A percentile compares a stretch with the other conserved stretches of the same genome.
phyloP scores from a whole-genome alignment of 331 rosid species.

The Pyrus hybrid region DNA sequence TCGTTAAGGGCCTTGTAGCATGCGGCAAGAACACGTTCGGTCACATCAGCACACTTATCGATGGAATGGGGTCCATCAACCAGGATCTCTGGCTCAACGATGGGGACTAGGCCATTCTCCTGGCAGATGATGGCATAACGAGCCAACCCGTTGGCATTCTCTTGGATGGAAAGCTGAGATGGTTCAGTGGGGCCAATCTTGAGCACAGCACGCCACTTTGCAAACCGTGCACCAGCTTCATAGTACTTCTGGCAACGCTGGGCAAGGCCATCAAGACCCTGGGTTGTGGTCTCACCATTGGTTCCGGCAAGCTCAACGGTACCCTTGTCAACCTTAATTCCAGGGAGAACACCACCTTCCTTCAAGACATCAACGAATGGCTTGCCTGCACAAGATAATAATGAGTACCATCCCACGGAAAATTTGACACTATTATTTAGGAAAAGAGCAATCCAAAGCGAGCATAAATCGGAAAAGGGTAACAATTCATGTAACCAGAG shows the following conservation, averaged over 20 bases:
- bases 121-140: slow-evolving; percentile 78
- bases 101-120: slow-evolving; percentile 87
- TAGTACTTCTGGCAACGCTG: slow-evolving; percentile 77
- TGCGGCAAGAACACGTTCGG: slow-evolving; percentile 80
- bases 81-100: slow-evolving; percentile 89
- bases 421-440: not conserved
- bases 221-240: slow-evolving; percentile 90
- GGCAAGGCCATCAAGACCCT: slow-evolving; percentile 82
- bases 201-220: slow-evolving; percentile 94
- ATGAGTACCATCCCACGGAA: not conserved
- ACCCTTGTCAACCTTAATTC: slow-evolving; percentile 94
- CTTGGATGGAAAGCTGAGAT: slow-evolving; percentile 65
- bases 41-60: slow-evolving; percentile 66
- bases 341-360: slow-evolving; percentile 74
- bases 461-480: not conserved
- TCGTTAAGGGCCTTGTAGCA: slow-evolving; percentile 86
- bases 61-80: slow-evolving; percentile 84
- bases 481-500: not conserved
- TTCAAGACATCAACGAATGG: slow-evolving; percentile 62
- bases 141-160: slow-evolving; percentile 81
- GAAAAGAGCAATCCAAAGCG: not conserved
- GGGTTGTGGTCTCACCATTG: slow-evolving; percentile 90
- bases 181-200: slow-evolving; percentile 84
- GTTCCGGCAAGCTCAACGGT: slow-evolving; percentile 82
- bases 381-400: slow-evolving; percentile 22